Base-by-base conservation (phyloP, 2,329 filamentous ascomycete genomes). In the Claviceps capensis region DNA sequence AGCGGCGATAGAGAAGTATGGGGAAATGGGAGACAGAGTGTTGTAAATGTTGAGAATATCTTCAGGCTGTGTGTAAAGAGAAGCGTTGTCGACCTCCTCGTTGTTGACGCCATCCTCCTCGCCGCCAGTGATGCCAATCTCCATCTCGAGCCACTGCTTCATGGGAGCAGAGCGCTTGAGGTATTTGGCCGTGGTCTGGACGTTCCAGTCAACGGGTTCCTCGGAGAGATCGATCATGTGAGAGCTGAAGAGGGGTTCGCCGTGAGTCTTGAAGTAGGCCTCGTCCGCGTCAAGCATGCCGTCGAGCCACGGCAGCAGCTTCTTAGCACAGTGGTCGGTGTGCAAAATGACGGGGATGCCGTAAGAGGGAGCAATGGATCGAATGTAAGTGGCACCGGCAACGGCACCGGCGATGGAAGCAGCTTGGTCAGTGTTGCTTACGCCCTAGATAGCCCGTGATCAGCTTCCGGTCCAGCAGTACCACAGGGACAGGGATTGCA, bases 61-160 rank as follows among this genome's bases (percentile, higher is more conserved):
- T 77, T 95, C 88, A 60, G 91, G 91, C 75, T 98, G 93, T 47
- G 91, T 97, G 83, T 97, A 96, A 60, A 97, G 83, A 56, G 86
- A 86, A 78, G 86, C 86, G 82, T 96, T 96, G 80, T 96, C 90
- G 61, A 96, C 90, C 62, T 85, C 81, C 75, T 95, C 89, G 78
- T 97, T 97, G 85, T 96, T 95, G 70, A 97, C 90, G 73, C 91
- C 91, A 63, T 96, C 90, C 72, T 96, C 90, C 77, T 96, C 90
- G 73, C 90, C 89, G 76, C 90, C 91, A 56, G 93, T 97, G 73
- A 96, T 94, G 68, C 69, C 69, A 60, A 74, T 76, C 69, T 88
- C 86, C 91, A 97, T 98, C 82, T 98, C 93, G 61, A 98, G 82
- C 88, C 88, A 97, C 74, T 96, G 89, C 81, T 94, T 95, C 88